Conservation (phyloP, 140 eudicot genomes). For the Stevia rebaudiana region DNA sequence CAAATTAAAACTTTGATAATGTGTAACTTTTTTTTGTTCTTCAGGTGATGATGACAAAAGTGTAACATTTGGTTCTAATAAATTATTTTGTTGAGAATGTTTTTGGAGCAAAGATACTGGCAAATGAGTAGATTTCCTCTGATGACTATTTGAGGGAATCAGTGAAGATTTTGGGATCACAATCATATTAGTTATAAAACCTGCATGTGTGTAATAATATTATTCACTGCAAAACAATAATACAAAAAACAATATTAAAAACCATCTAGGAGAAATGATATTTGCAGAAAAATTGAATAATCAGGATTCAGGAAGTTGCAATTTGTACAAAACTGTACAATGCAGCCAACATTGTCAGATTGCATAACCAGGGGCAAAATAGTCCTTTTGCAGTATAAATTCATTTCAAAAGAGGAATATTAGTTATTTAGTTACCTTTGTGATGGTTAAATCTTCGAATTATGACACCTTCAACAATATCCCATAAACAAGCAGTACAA, state of each 20-base stretch:
- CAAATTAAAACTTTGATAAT: conserved; percentile 30
- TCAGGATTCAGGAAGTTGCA: neutral
- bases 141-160: conserved; percentile 25
- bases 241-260: neutral
- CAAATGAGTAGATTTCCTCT: conserved; percentile 25
- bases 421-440: conserved; percentile 36
- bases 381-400: neutral
- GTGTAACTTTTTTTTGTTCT: conserved; percentile 12
- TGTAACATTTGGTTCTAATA: conserved; percentile 21
- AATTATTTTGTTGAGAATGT: conserved; percentile 16
- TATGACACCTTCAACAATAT: conserved; percentile 36
- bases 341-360: neutral
- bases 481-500: conserved; percentile 47
- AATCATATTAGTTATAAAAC: conserved; percentile 34
- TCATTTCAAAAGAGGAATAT: neutral
- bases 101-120: conserved; percentile 37
- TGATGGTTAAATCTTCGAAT: conserved; percentile 38
- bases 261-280: neutral
- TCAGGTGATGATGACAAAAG: conserved; percentile 28
- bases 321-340: neutral
- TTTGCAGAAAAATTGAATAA: neutral
- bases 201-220: conserved; percentile 16
- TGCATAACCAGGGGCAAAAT: neutral
- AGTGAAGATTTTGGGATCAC: conserved; percentile 42
- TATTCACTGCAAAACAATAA: neutral